Base-by-base conservation (phyloP, 257 asterid genomes). In the Jasminum sambac region DNA sequence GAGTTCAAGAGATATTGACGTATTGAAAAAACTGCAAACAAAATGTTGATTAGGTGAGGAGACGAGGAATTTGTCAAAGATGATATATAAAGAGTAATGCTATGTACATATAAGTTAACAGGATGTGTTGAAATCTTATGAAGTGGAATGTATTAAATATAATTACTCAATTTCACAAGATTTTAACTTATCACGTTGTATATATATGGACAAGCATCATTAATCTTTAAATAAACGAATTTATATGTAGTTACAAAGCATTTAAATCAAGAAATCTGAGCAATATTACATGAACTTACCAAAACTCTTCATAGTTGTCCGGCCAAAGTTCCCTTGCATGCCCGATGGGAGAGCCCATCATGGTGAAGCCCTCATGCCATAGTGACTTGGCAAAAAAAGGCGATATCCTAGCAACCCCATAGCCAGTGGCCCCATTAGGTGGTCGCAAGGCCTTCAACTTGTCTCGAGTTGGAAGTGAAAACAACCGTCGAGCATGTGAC, bases 291-390 rank as follows among this genome's bases (percentile, higher is more conserved):
- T 74, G 83, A 67, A 2, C 84, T 81, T 75, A 90, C 96, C 95
- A 90, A 73, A 90, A 90, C 3, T 67, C 57, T 36, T 84, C 43
- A 66, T 84, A 73, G 10, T 78, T 81, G 68, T 66, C 34, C 0
- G 96, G 96, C 98, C 98, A 92, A 74, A 92, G 95, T 61, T 60
- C 78, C 40, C 71, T 82, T 4, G 95, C 98, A 78, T 92, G 95
- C 48, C 79, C 82, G 40, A 63, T 71, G 0, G 95, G 78, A 6
- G 96, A 92, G 24, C 95, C 95, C 76, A 83, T 82, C 65, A 90
- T 82, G 37, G 96, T 88, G 76, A 92, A 92, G 34, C 98, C 97
- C 67, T 92, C 98, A 65, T 92, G 96, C 98, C 97, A 92, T 95
- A 92, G 84, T 17, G 62, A 40, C 80, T 88, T 87, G 0, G 83